These are phyloP conservation scores for Nakaseomyces delphensis DNA, from an alignment of 1,139 yeast genomes.

Conservation along the genomic window DNA sequence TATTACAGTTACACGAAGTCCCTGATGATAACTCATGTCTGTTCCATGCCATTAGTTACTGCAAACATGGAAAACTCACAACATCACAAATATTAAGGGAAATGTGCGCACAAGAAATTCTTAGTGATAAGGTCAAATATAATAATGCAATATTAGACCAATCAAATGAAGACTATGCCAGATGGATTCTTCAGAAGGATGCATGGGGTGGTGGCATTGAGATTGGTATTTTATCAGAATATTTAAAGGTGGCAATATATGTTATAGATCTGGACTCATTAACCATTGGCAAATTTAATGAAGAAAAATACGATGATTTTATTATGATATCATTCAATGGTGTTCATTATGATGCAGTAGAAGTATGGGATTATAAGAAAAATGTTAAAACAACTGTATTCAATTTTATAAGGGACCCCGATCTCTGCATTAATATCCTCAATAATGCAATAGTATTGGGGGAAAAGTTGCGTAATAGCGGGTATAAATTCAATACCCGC, in stretches of 20 bases:
- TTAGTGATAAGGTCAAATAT: constrained; percentile 40
- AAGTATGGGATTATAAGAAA: constrained; percentile 30
- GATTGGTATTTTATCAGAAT: constrained; percentile 52
- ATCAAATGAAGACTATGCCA: constrained; percentile 42
- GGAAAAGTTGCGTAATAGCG: constrained; percentile 39
- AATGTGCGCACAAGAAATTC: constrained; percentile 32
- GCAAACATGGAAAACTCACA: constrained; percentile 35
- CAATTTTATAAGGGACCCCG: constrained; percentile 23
- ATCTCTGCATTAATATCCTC: constrained; percentile 29
- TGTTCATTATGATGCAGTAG: constrained; percentile 65
- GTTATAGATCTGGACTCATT: constrained; percentile 65
- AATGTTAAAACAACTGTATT: constrained; percentile 34
- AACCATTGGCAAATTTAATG: constrained; percentile 49
- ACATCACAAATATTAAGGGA: constrained; percentile 20
- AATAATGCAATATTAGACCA: constrained; percentile 54
- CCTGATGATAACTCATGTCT: constrained; percentile 79
- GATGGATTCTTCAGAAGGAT: constrained; percentile 53
- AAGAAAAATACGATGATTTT: constrained; percentile 35
- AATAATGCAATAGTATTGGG: constrained; percentile 39
- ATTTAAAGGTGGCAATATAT: constrained; percentile 45
- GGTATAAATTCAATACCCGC: constrained; percentile 62
- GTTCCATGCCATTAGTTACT: constrained; percentile 59
- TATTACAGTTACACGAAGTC: constrained; percentile 43
- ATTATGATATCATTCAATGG: constrained; percentile 59
- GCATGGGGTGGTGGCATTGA: constrained; percentile 90